Evolutionary conservation across 768 basidiomycete genomes (phyloP), one percentile per base, ranked within the genome.

Genomic region (Coprinellus micaceus): DNA sequence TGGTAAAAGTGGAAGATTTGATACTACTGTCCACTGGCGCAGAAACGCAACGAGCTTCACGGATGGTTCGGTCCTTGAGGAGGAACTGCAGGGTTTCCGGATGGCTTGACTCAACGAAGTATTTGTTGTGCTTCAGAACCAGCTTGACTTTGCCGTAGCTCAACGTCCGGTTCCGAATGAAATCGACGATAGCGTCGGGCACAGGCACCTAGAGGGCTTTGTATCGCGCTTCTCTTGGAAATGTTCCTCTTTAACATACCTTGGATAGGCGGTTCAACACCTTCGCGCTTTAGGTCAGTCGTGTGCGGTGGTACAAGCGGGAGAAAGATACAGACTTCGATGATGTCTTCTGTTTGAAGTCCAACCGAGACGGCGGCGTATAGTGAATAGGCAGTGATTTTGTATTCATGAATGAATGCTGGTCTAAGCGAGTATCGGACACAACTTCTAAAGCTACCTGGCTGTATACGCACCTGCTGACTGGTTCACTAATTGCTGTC

Each of bases 351-450:
- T 9, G 97, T 98, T 69, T 98, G 93, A 26, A 99, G 77, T 26
- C 97, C 97, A 58, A 99, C 97, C 13, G 96, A 98, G 59, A 99
- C 96, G 49, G 97, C 97, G 58, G 97, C 97, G 71, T 99, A 98
- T 15, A 99, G 78, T 17, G 96, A 98, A 72, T 98, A 97, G 44
- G 94, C 89, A 56, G 96, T 98, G 67, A 99, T 84, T 74, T 96
- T 94, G 81, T 98, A 99, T 78, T 98, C 97, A 75, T 99, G 96
- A 60, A 98, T 95, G 74, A 96, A 94, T 47, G 93, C 87, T 52
- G 97, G 97, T 78, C 96, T 96, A 67, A 33, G 22, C 60, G 61
- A 46, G 61, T 53, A 62, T 64, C 63, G 59, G 62, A 61, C 54
- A 52, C 39, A 25, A 37, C 15, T 36, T 54, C 56, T 56, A 58